Conservation (phyloP, 768 basidiomycete genomes). For the Suillus paluster region DNA sequence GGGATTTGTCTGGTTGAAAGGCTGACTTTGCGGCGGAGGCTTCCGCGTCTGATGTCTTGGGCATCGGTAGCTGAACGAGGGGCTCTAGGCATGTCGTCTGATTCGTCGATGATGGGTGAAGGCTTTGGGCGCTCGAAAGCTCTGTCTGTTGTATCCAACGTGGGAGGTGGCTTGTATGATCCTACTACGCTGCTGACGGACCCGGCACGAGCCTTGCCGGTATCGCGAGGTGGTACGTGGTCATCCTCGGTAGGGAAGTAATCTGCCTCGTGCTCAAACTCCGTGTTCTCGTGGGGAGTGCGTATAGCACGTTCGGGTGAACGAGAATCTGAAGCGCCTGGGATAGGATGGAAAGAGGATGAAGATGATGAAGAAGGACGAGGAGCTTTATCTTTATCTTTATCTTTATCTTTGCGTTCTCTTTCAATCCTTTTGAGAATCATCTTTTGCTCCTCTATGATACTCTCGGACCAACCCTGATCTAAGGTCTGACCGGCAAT, state of each 20-base stretch:
- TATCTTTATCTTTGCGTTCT: too few relatives aligned
- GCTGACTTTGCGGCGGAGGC: constrained; percentile 39
- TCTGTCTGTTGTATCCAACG: constrained; percentile 26
- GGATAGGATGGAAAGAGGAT: too few relatives aligned
- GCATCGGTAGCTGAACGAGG: constrained; percentile 26
- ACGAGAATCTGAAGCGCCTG: background rate
- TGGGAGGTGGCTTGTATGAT: constrained; percentile 31
- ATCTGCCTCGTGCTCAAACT: constrained; percentile 28
- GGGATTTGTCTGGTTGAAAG: constrained; percentile 41
- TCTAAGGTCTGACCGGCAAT: constrained; percentile 42
- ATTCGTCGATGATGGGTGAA: constrained; percentile 30
- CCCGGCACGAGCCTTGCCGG: constrained; percentile 30
- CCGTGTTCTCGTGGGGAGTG: constrained; percentile 21
- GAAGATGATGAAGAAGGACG: too few relatives aligned
- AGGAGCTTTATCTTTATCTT: constrained; percentile 27
- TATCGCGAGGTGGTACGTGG: constrained; percentile 17
- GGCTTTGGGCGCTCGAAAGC: constrained; percentile 26
- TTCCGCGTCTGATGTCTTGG: constrained; percentile 28
- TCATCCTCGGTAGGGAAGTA: constrained; percentile 30
- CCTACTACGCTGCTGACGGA: constrained; percentile 26
- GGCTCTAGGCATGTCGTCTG: constrained; percentile 27
- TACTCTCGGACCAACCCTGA: constrained; percentile 36
- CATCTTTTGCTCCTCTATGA: constrained; percentile 44
- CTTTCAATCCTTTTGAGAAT: constrained; percentile 55
- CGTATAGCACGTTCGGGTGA: constrained; percentile 20